Base-by-base conservation (phyloP, 345 rosid genomes). In the Theobroma cacao region DNA sequence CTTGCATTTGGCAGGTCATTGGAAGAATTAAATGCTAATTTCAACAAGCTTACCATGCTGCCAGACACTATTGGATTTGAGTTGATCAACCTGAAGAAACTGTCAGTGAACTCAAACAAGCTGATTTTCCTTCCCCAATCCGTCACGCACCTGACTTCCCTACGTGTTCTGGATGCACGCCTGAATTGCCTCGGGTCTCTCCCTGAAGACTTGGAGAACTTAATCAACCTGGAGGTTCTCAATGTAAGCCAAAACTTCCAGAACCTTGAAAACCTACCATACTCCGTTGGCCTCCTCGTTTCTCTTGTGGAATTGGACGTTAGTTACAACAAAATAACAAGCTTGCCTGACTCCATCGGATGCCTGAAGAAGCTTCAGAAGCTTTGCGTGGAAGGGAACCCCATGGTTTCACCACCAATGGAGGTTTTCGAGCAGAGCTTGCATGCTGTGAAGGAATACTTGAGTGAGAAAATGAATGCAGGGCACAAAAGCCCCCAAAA, bases 241-340 rank as follows among this genome's bases (percentile, higher is more conserved):
- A 95, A 95, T 41, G 83, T 93, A 13, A 93, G 98, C 79, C 98
- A 93, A 43, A 95, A 95, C 77, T 95, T 95, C 77, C 98, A 91
- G 9, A 84, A 87, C 83, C 92, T 95, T 0, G 82, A 86, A 31
- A 22, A 60, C 4, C 82, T 95, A 0, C 98, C 98, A 0, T 85
- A 86, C 77, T 90, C 97, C 33, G 62, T 94, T 0, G 97, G 98
- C 78, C 90, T 93, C 33, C 87, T 95, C 33, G 50, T 90, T 14
- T 91, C 95, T 61, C 93, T 95, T 9, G 84, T 88, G 9, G 98
- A 93, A 77, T 59, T 95, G 24, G 98, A 95, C 69, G 85, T 87
- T 12, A 95, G 98, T 75, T 93, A 93, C 84, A 95, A 95, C 86
- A 86, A 81, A 62, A 95, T 95, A 66, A 75, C 83, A 0, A 28